Base-by-base conservation (phyloP, 257 asterid species). In the Rhazya stricta region DNA sequence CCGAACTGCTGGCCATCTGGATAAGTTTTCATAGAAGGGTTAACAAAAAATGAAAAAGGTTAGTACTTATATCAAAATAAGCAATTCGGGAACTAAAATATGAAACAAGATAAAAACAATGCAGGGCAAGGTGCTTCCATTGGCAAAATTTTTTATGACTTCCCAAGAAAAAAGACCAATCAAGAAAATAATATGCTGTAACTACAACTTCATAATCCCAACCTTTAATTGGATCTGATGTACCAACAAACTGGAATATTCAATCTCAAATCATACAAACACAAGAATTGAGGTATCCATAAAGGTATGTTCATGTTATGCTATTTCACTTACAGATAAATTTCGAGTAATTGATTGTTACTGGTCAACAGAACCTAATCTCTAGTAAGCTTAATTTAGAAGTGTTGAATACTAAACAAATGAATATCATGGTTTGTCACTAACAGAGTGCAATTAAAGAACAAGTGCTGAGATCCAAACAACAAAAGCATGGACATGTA, bases 1-100 rank as follows among this genome's bases (percentile, higher is more conserved):
- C 94, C 0, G 97, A 91, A 48, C 74, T 78, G 53, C 69, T 71
- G 6, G 61, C 61, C 75, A 71, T 71, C 75, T 71, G 75, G 16
- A 65, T 32, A 23, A 37, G 29, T 69, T 69, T 46, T 5, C 13
- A 45, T 16, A 69, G 13, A 27, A 41, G 12, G 39, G 58, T 42
- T 30, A 30, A 69, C 16, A 62, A 23, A 41, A 6, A 67, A 10
- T 37, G 23, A 67, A 62, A 23, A 41, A 6, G 41, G 3, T 37
- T 21, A 67, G 9, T 61, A 13, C 41, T 29, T 61, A 32, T 5
- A 32, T 30, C n/a, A 29, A 51, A 34, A 63, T 63, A 36, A 65
- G n/a, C 48, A 37, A 41, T 25, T 18, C 11, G 37, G 6, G 48
- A 65, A 37, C 30, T 65, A 65, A 19, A 21, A 9, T 36, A 19